These are phyloP conservation scores for Fusarium piperis DNA, from an alignment of 2,329 filamentous ascomycete species.

Conservation along the genomic window DNA sequence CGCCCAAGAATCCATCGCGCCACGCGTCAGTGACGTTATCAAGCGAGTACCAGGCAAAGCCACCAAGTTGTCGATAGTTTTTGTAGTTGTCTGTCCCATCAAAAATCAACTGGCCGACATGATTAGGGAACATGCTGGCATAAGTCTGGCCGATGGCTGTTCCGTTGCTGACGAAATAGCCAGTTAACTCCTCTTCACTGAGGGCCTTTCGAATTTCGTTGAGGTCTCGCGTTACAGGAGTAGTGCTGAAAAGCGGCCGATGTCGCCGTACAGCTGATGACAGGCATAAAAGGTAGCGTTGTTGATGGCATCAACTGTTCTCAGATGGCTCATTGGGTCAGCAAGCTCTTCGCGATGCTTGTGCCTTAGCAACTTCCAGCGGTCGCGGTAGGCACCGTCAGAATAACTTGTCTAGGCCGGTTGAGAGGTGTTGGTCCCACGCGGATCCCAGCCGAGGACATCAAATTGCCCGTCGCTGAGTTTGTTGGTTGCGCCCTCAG, in stretches of 20 bases:
- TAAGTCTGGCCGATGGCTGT: conserved; percentile 63
- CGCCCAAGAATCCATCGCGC: conserved; percentile 60
- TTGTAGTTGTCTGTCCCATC: conserved; percentile 60
- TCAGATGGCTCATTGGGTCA: conserved; percentile 51
- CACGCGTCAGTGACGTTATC: conserved; percentile 61
- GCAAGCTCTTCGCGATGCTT: conserved; percentile 52
- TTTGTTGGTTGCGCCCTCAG: conserved; percentile 51
- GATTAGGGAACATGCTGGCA: conserved; percentile 60
- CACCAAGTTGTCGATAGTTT: conserved; percentile 56
- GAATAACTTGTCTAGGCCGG: conserved; percentile 59
- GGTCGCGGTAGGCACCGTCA: conserved; percentile 56
- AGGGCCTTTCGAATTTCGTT: conserved; percentile 39
- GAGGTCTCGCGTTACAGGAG: conserved; percentile 59
- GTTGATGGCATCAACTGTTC: conserved; percentile 57
- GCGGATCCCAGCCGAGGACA: conserved; percentile 64
- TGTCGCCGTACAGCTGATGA: conserved; percentile 54
- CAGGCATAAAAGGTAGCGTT: conserved; percentile 57
- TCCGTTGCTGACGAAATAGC: conserved; percentile 62
- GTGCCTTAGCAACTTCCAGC: conserved; percentile 53
- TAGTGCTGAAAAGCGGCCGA: conserved; percentile 58
- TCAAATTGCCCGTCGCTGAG: conserved; percentile 56
- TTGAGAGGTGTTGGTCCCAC: conserved; percentile 59
- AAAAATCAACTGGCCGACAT: conserved; percentile 59
- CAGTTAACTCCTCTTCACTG: conserved; percentile 58
- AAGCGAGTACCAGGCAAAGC: conserved; percentile 58